phyloP scores from a whole-genome alignment of 1,284 basidiomycete genomes.

The Trametes versicolor region DNA sequence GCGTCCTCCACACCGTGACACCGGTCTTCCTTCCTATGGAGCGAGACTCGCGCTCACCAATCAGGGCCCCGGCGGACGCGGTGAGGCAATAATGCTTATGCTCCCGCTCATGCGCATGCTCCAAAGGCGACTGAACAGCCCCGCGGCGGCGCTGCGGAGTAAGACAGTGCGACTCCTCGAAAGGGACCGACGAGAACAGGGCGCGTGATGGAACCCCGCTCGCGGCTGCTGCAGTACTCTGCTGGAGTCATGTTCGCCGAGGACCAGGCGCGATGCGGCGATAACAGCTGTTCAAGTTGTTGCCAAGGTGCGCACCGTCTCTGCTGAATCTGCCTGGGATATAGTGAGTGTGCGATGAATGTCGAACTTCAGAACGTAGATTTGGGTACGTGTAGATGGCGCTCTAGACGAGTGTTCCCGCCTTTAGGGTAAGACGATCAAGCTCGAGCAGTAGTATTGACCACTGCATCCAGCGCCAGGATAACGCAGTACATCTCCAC shows the following conservation, averaged over 20 bases:
- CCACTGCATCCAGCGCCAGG: neutral
- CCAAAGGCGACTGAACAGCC: neutral
- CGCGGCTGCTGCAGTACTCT: neutral
- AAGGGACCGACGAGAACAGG: conserved; percentile 6
- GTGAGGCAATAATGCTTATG: conserved; percentile 4
- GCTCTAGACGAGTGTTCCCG: too few relatives aligned
- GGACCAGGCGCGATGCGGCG: neutral
- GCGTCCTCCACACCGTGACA: neutral
- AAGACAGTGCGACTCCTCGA: neutral
- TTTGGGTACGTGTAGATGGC: too few relatives aligned
- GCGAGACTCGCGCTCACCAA: neutral
- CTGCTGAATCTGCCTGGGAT: neutral
- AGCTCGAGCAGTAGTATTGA: neutral
- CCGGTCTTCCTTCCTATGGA: neutral
- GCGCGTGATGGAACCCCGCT: neutral
- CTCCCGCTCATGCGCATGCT: neutral
- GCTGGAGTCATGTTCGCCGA: neutral
- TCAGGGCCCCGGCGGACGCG: too few relatives aligned
- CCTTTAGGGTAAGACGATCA: neutral
- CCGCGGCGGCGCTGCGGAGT: conserved; percentile 6
- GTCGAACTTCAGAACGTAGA: too few relatives aligned
- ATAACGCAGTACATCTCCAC: neutral
- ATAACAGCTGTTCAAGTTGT: neutral
- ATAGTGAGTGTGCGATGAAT: neutral
- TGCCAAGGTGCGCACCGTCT: neutral